A percentile compares a stretch with the other conserved stretches of the same genome.
These are phyloP conservation scores for Elaeagnus macrophylla DNA, from an alignment of 306 rosid species.

Conservation along the genomic window DNA sequence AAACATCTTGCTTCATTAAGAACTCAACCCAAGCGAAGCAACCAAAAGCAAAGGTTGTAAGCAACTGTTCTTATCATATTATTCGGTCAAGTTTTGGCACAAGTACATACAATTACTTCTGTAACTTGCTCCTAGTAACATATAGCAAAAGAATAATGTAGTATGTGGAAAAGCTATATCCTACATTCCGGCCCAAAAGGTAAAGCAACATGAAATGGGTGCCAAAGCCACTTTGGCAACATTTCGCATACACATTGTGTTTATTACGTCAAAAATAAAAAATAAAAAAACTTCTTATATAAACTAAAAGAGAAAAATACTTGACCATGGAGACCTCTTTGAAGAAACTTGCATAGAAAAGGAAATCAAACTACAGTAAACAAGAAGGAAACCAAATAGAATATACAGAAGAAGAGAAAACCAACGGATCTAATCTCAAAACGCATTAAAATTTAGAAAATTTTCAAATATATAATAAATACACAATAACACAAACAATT, in stretches of 20 bases:
- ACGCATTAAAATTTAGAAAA: slow-evolving; percentile 8
- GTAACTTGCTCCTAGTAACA: neutral
- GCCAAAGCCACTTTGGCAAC: slow-evolving; percentile 17
- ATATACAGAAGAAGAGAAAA: slow-evolving; percentile 19
- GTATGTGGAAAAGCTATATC: slow-evolving; percentile 1
- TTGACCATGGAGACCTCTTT: slow-evolving; percentile 7
- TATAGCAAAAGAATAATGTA: slow-evolving; percentile 4
- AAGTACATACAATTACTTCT: neutral
- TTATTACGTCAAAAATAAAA: slow-evolving; percentile 23
- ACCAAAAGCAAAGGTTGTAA: slow-evolving; percentile 1
- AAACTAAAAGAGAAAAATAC: slow-evolving; percentile 3
- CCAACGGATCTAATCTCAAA: slow-evolving; percentile 50
- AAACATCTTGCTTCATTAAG: slow-evolving; percentile 5
- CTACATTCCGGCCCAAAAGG: slow-evolving; percentile 13
- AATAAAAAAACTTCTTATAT: neutral
- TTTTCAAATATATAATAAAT: neutral
- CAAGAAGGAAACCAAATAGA: slow-evolving; percentile 2
- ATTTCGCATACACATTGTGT: slow-evolving; percentile 35
- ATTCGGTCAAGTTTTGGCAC: neutral
- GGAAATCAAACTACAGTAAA: slow-evolving; percentile 4
- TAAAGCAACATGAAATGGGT: slow-evolving; percentile 13
- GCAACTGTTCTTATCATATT: neutral
- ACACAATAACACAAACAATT: slow-evolving; percentile 10
- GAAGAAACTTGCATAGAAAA: slow-evolving; percentile 16
- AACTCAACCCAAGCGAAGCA: slow-evolving; percentile 24